phyloP scores from a whole-genome alignment of 202 grass and related monocot genomes.

The Schoenoplectus triqueter region DNA sequence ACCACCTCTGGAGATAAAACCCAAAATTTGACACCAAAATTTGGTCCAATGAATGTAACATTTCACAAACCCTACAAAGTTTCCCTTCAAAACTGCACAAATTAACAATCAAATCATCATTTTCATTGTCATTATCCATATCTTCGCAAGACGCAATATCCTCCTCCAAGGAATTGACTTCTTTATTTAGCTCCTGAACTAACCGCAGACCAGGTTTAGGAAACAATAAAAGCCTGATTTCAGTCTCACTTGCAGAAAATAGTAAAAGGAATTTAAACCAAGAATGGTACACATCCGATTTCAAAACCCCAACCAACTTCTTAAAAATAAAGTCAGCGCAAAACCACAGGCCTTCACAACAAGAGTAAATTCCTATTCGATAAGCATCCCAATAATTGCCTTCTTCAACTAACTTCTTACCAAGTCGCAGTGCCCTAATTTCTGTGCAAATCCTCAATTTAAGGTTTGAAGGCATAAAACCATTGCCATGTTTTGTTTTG shows the following conservation, averaged over 20 bases:
- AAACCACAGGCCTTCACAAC: conserved; percentile 79
- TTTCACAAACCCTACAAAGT: conserved; percentile 55
- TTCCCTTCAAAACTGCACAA: conserved; percentile 54
- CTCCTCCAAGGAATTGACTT: conserved; percentile 42
- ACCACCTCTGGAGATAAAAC: conserved; percentile 83
- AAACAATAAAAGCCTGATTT: conserved; percentile 78
- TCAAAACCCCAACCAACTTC: conserved; percentile 66
- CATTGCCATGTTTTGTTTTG: conserved; percentile 42
- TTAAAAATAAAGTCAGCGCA: conserved; percentile 72
- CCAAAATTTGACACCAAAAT: conserved; percentile 47
- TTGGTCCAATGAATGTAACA: conserved; percentile 59
- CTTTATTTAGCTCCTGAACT: conserved; percentile 62
- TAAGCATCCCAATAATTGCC: conserved; percentile 83
- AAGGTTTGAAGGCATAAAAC: conserved; percentile 10
- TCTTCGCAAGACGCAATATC: conserved; percentile 39
- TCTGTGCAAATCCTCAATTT: conserved; percentile 66
- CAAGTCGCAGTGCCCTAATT: conserved; percentile 52
- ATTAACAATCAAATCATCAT: conserved; percentile 48
- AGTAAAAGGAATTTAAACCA: conserved; percentile 79
- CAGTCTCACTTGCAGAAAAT: conserved; percentile 66
- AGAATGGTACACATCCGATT: conserved; percentile 49
- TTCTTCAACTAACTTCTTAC: conserved; percentile 63
- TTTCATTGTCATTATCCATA: conserved; percentile 42
- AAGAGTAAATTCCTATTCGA: conserved; percentile 78
- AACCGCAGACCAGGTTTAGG: conserved; percentile 58